Evolutionary conservation across 1,284 basidiomycete genomes (phyloP).

Genomic region (Microstroma glucosiphilum): DNA sequence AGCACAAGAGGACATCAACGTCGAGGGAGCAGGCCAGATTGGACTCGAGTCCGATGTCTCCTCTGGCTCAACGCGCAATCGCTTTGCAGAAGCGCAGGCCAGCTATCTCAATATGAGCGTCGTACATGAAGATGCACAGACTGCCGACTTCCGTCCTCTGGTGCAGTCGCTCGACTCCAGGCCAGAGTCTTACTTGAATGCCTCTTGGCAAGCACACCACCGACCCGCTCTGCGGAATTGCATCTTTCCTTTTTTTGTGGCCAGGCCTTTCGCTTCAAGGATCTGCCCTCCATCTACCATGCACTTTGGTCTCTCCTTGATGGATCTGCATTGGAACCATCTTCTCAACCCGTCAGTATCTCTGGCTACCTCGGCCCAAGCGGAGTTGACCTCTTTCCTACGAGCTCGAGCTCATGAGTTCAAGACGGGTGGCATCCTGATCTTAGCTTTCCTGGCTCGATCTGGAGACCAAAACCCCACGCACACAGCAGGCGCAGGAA

Average conservation of each 20-base stretch:
- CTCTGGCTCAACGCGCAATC: background rate
- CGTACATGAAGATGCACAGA: slow-evolving; percentile 48
- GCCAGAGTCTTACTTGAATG: slow-evolving; percentile 43
- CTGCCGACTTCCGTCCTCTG: slow-evolving; percentile 49
- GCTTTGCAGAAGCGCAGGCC: background rate
- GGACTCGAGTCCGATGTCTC: background rate
- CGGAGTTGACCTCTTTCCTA: slow-evolving; percentile 51
- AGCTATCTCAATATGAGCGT: slow-evolving; percentile 33
- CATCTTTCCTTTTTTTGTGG: slow-evolving; percentile 46
- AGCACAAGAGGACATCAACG: background rate
- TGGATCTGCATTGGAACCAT: slow-evolving; percentile 52
- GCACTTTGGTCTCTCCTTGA: slow-evolving; percentile 50
- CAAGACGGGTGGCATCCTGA: slow-evolving; percentile 49
- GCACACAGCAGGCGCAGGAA: background rate
- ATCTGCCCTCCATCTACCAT: slow-evolving; percentile 48
- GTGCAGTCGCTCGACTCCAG: slow-evolving; percentile 38
- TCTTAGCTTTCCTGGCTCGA: slow-evolving; percentile 51
- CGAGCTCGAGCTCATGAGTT: slow-evolving; percentile 51
- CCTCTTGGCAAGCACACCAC: slow-evolving; percentile 39
- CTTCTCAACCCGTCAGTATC: slow-evolving; percentile 42
- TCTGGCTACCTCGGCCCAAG: slow-evolving; percentile 49
- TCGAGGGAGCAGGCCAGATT: background rate
- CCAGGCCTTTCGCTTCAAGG: slow-evolving; percentile 49
- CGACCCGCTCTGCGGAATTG: slow-evolving; percentile 38
- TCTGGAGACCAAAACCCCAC: slow-evolving; percentile 32